A percentile compares a stretch with the other conserved stretches of the same genome.
Conservation (phyloP, 495 filamentous ascomycete genomes). For the Parmelia sp. region DNA sequence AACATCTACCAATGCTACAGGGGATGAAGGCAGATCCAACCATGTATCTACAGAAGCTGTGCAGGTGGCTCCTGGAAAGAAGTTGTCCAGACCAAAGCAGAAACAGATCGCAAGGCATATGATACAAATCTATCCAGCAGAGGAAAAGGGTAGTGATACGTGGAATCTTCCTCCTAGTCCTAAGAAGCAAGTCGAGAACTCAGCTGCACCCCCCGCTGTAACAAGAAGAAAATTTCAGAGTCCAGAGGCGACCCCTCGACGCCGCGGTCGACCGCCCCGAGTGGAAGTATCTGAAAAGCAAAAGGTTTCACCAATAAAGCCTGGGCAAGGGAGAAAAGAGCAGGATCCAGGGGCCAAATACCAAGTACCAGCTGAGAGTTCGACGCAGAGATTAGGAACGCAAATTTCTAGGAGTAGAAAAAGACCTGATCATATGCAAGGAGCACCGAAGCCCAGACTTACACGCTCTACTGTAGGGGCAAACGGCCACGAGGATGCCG, state of each 20-base stretch:
- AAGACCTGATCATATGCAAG: not conserved
- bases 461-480: not conserved
- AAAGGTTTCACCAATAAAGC: not conserved
- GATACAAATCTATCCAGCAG: not conserved
- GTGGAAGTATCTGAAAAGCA: not conserved
- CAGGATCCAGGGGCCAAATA: not conserved
- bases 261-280: not conserved
- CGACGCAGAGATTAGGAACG: not conserved
- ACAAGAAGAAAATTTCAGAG: not conserved
- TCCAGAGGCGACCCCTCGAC: not conserved
- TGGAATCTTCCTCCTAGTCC: not conserved
- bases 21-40: not conserved
- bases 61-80: not conserved
- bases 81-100: slow-evolving; percentile 6
- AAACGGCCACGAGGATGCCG: slow-evolving; percentile 3
- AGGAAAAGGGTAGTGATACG: not conserved
- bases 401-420: not conserved
- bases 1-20: not conserved
- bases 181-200: not conserved
- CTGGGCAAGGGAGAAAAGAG: not conserved
- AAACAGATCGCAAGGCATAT: not conserved
- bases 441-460: not conserved
- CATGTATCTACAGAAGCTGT: not conserved
- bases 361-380: too few species aligned
- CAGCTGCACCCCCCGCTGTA: not conserved